phyloP scores from a whole-genome alignment of 306 rosid species.

The Medicago truncatula region DNA sequence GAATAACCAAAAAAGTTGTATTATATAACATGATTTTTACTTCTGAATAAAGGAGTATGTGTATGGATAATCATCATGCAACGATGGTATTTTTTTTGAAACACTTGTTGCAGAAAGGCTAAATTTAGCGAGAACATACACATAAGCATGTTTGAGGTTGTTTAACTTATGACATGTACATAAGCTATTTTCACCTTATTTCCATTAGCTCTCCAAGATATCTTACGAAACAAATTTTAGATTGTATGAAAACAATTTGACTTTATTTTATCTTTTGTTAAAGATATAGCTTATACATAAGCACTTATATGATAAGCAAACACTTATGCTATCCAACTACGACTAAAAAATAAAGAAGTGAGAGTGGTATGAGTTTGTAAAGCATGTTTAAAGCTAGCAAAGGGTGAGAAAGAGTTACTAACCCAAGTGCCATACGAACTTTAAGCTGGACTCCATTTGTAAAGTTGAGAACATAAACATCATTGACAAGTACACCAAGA shows the following conservation, averaged over 20 bases:
- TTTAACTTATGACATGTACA: neutral
- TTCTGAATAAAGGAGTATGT: neutral
- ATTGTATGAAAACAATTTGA: neutral
- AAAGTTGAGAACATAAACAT: conserved; percentile 68
- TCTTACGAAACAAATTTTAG: neutral
- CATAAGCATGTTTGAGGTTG: neutral
- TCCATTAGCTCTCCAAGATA: neutral
- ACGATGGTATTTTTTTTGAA: neutral
- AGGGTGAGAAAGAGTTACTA: conserved; percentile 39
- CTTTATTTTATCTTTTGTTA: neutral
- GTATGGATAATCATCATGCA: neutral
- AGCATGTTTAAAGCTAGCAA: neutral
- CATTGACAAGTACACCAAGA: conserved; percentile 86
- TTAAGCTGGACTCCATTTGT: conserved; percentile 65
- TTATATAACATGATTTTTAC: neutral
- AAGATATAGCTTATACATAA: neutral
- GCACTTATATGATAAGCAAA: neutral
- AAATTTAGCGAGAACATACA: neutral
- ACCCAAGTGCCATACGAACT: conserved; percentile 86
- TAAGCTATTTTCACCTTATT: neutral
- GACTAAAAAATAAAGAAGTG: conserved; percentile 1
- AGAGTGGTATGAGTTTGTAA: neutral
- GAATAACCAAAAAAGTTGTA: conserved; percentile 17
- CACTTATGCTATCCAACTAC: neutral
- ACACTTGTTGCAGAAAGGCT: conserved; percentile 12